Percentiles rank a stretch among this genome's conserved stretches.
Evolutionary conservation across 108 stramenopile species (phyloP).

Genomic region (Cyclostephanos tholiformis): DNA sequence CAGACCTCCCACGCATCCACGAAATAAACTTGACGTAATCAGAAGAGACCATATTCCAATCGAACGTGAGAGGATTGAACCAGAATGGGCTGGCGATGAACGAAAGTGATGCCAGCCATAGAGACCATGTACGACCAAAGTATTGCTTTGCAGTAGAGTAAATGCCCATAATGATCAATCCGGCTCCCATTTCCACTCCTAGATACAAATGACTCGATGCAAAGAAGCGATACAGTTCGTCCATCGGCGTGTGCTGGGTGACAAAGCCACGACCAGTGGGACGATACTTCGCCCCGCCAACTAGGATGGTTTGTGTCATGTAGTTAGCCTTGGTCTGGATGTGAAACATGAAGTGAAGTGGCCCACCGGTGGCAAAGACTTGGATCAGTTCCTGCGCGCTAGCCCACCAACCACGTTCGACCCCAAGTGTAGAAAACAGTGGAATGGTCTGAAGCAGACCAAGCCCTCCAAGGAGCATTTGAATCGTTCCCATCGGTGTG

Average conservation of each 20-base stretch:
- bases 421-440: slow-evolving; percentile 93
- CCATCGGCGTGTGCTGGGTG: slow-evolving; percentile 94
- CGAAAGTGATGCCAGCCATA: slow-evolving; percentile 94
- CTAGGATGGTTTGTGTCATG: slow-evolving; percentile 97
- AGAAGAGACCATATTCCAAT: slow-evolving; percentile 86
- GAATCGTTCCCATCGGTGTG: slow-evolving; percentile 94
- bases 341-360: slow-evolving; percentile 99
- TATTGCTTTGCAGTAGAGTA: slow-evolving; percentile 92
- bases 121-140: slow-evolving; percentile 95
- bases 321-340: slow-evolving; percentile 98
- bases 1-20: slow-evolving; percentile 90
- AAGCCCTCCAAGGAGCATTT: slow-evolving; percentile 92
- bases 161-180: slow-evolving; percentile 87
- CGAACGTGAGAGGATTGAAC: slow-evolving; percentile 99
- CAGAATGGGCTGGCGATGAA: slow-evolving; percentile 99
- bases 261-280: slow-evolving; percentile 99
- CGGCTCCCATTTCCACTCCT: slow-evolving; percentile 93
- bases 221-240: slow-evolving; percentile 97
- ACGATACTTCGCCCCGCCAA: slow-evolving; percentile 97
- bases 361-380: slow-evolving; percentile 96
- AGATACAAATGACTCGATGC: slow-evolving; percentile 97
- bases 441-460: slow-evolving; percentile 97
- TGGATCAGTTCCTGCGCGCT: slow-evolving; percentile 86
- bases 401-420: slow-evolving; percentile 92
- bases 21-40: slow-evolving; percentile 87